Conservation (phyloP, 495 filamentous ascomycete genomes). For the Venustampulla echinocandica region DNA sequence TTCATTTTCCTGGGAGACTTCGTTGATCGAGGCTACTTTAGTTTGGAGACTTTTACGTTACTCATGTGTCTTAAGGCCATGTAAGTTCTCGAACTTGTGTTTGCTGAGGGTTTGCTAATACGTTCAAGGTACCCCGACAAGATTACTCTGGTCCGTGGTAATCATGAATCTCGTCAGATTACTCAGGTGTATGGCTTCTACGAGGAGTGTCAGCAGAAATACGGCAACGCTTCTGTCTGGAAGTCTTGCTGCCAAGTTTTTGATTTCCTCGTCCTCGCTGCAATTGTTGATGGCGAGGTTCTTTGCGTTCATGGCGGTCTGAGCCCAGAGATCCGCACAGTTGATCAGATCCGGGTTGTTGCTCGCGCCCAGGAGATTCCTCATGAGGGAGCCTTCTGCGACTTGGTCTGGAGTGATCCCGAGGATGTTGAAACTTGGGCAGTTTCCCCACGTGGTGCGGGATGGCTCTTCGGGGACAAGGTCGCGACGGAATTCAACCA, state of each 20-base stretch:
- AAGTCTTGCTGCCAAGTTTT: conserved; percentile 99
- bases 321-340: conserved; percentile 89
- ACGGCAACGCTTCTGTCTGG: conserved; percentile 97
- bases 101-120: conserved; percentile 2
- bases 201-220: conserved; percentile 96
- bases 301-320: conserved; percentile 96
- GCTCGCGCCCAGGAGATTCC: conserved; percentile 96
- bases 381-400: conserved; percentile 96
- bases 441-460: conserved; percentile 85
- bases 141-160: conserved; percentile 91
- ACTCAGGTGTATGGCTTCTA: conserved; percentile 99
- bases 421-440: conserved; percentile 99
- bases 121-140: conserved; percentile 77
- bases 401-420: conserved; percentile 96
- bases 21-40: conserved; percentile 96
- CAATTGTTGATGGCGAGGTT: conserved; percentile 93
- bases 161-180: conserved; percentile 96
- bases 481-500: conserved; percentile 99
- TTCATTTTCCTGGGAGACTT: conserved; percentile 97
- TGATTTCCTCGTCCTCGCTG: conserved; percentile 92
- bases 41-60: conserved; percentile 90
- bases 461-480: conserved; percentile 96
- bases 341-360: conserved; percentile 96
- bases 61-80: conserved; percentile 95
- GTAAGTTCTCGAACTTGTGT: conserved; percentile 41